Percentiles rank a stretch among this genome's conserved stretches.
Evolutionary conservation across 2,329 filamentous ascomycete genomes (phyloP).

Genomic region (Rugonectria rugulosa): DNA sequence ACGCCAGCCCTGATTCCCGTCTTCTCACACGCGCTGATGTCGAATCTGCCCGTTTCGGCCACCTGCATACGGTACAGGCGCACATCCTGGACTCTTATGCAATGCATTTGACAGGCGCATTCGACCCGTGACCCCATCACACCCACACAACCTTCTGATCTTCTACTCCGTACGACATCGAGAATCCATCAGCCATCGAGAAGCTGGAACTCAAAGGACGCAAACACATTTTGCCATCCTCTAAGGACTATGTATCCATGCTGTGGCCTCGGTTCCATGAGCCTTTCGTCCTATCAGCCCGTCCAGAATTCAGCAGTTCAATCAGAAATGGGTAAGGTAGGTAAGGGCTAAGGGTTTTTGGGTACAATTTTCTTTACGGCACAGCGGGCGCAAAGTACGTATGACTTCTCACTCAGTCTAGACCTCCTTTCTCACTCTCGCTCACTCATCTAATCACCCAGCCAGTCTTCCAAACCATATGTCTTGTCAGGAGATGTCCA

Average conservation of each 20-base stretch:
- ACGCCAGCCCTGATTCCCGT: neutral
- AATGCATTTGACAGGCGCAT: slow-evolving; percentile 10
- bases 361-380: neutral
- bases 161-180: too few species aligned
- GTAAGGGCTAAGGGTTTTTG: too few species aligned
- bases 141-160: slow-evolving; percentile 25
- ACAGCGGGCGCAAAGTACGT: slow-evolving; percentile 30
- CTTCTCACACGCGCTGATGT: slow-evolving; percentile 12
- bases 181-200: slow-evolving; percentile 20
- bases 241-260: too few species aligned
- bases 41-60: slow-evolving; percentile 17
- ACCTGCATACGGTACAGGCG: too few species aligned
- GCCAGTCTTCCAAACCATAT: slow-evolving; percentile 15
- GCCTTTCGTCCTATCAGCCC: slow-evolving; percentile 21
- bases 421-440: slow-evolving; percentile 10
- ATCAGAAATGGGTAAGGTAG: slow-evolving; percentile 20
- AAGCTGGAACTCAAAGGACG: too few species aligned
- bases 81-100: slow-evolving; percentile 12
- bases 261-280: slow-evolving; percentile 27
- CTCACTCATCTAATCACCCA: slow-evolving; percentile 12
- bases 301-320: slow-evolving; percentile 21
- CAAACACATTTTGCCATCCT: too few species aligned
- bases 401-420: neutral
- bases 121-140: slow-evolving; percentile 19
- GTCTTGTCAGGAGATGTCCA: slow-evolving; percentile 23